Evolutionary conservation across 495 filamentous ascomycete species (phyloP), one percentile per base, ranked within the genome.

Genomic region (Penicillium malachiteum): DNA sequence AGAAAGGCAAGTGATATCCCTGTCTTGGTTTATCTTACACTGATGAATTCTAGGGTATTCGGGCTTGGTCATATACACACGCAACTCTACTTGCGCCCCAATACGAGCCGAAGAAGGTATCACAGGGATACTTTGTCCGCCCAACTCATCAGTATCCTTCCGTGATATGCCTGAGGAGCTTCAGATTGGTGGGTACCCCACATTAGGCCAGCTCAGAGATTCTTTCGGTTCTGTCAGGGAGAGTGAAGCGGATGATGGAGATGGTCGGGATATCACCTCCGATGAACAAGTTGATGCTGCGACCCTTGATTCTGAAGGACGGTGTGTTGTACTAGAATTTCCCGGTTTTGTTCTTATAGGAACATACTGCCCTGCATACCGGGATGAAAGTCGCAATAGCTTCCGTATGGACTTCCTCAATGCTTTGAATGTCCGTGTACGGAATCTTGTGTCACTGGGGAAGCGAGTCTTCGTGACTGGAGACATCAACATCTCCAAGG

Each of bases 41-140:
- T 30, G 14, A 30, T 16, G 2, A 18, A 35, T 14, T 52, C 67
- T 50, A 95, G 92, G 94, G n/a, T 98, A 98, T 68, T 95, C 94
- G 14, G 94, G 94, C 2, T 91, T 98, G 2, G 94, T 88, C 11
- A 90, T 98, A 16, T 98, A 97, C 70, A 96, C 91, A 2, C 84
- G 92, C n/a, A 90, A 92, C 65, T 83, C 89, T 4, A 86, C 84
- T 50, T 97, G 94, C 68, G 84, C 85, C 14, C 94, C 94, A 0
- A 91, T 98, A 12, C 84, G 87, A 42, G 93, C 92, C 3, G 94
- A 98, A 74, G 94, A 97, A 77, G 94, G 94, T 30, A 83, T 98
- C 51, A 88, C 89, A 3, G 94, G 94, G 8, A 76, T 90, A 10
- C 81, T 97, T 26, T 85, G 82, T 33, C 85, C 90, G 2, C 91